phyloP scores from a whole-genome alignment of 2,329 filamentous ascomycete species.

The Venturia aucupariae region DNA sequence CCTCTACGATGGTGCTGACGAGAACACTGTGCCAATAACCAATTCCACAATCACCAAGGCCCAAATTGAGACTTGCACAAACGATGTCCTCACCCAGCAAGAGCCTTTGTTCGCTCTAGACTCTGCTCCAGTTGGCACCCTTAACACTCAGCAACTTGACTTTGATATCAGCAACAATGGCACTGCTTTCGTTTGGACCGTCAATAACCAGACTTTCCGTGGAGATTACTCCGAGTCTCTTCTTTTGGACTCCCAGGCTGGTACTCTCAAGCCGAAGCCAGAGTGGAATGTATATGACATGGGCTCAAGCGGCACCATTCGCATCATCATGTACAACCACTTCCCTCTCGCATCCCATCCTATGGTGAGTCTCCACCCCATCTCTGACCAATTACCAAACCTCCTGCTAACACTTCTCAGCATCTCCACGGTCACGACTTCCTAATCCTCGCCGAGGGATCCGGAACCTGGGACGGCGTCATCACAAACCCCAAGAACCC shows the following conservation, averaged over 20 bases:
- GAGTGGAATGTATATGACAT: slow-evolving; percentile 47
- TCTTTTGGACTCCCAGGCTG: slow-evolving; percentile 25
- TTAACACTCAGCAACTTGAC: slow-evolving; percentile 12
- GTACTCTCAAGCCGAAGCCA: slow-evolving; percentile 19
- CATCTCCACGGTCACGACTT: slow-evolving; percentile 48
- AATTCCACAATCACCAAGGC: slow-evolving; percentile 35
- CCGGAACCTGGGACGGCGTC: slow-evolving; percentile 28
- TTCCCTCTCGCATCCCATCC: slow-evolving; percentile 29
- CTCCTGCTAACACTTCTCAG: neutral
- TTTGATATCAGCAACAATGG: slow-evolving; percentile 18
- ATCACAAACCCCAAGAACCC: slow-evolving; percentile 39
- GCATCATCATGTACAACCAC: slow-evolving; percentile 45
- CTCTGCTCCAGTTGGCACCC: slow-evolving; percentile 8
- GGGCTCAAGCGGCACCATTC: slow-evolving; percentile 28
- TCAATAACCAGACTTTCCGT: slow-evolving; percentile 23
- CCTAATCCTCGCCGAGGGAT: slow-evolving; percentile 50
- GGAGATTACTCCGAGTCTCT: slow-evolving; percentile 32
- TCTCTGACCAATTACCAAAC: neutral
- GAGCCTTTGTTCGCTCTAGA: slow-evolving; percentile 44
- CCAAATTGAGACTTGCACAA: slow-evolving; percentile 40
- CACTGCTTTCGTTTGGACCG: too few species aligned
- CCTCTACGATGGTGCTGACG: slow-evolving; percentile 54
- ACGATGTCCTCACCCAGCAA: slow-evolving; percentile 47
- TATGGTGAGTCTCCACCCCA: slow-evolving; percentile 42
- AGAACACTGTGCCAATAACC: slow-evolving; percentile 35